phyloP scores from a whole-genome alignment of 1,139 yeast species.

The Debaryomyces coudertii region DNA sequence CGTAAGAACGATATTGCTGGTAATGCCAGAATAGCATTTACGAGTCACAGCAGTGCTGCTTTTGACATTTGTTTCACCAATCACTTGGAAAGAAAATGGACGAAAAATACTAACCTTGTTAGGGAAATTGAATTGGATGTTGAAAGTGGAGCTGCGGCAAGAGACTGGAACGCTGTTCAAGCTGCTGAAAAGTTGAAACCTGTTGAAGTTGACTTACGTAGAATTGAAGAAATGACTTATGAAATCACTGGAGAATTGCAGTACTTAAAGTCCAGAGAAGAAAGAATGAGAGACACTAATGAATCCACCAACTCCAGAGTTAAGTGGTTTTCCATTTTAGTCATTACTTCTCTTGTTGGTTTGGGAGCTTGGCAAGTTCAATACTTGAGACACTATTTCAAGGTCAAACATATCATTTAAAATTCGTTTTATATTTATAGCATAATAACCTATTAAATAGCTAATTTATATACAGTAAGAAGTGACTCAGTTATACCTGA shows the following conservation, averaged over 20 bases:
- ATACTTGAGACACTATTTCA: slow-evolving; percentile 90
- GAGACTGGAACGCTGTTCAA: slow-evolving; percentile 96
- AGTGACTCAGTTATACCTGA: background rate
- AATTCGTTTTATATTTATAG: background rate
- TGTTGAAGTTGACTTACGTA: slow-evolving; percentile 83
- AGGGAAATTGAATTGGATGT: slow-evolving; percentile 86
- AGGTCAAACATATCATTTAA: slow-evolving; percentile 89
- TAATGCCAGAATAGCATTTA: slow-evolving; percentile 71
- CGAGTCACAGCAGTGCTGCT: slow-evolving; percentile 80
- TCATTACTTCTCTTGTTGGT: slow-evolving; percentile 68
- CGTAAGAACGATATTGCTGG: slow-evolving; percentile 69
- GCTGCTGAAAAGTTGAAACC: slow-evolving; percentile 93
- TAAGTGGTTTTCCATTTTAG: slow-evolving; percentile 75
- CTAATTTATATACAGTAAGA: slow-evolving; percentile 3
- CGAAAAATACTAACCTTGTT: slow-evolving; percentile 37
- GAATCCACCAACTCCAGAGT: slow-evolving; percentile 91
- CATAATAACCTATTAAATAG: slow-evolving; percentile 1
- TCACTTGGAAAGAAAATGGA: slow-evolving; percentile 42
- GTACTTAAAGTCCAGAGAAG: slow-evolving; percentile 86
- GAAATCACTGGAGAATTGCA: slow-evolving; percentile 79
- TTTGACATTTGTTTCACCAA: slow-evolving; percentile 92
- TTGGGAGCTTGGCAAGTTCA: slow-evolving; percentile 92
- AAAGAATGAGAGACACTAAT: slow-evolving; percentile 91
- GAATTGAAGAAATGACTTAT: slow-evolving; percentile 78
- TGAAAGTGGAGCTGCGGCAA: slow-evolving; percentile 94